Conservation (phyloP, 2,329 filamentous ascomycete genomes). For the Sodiomyces alkalinus region DNA sequence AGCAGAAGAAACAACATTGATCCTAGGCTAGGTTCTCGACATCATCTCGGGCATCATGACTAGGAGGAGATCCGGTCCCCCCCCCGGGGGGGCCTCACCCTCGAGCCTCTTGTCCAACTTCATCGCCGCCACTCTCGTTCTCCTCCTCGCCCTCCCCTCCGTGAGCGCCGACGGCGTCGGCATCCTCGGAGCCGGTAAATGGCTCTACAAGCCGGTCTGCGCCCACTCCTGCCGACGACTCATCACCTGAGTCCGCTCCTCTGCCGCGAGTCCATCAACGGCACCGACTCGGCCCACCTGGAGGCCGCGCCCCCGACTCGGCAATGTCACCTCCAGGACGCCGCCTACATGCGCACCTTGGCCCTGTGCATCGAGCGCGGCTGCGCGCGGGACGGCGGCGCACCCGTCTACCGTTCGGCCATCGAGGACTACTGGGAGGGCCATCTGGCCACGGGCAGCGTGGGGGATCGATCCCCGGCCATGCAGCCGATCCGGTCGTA, state of each 20-base stretch:
- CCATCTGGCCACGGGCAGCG: conserved; percentile 14
- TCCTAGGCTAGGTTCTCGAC: too few relatives aligned
- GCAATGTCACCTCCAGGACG: conserved; percentile 14
- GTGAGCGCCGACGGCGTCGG: conserved; percentile 11
- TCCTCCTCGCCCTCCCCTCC: not conserved
- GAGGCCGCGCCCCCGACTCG: conserved; percentile 6
- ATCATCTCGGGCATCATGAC: not conserved
- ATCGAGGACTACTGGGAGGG: conserved; percentile 15
- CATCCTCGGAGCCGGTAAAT: conserved; percentile 19
- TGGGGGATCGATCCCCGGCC: conserved; percentile 9
- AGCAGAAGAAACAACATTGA: too few relatives aligned
- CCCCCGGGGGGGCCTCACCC: not conserved
- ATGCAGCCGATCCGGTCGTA: conserved; percentile 14
- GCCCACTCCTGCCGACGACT: conserved; percentile 18
- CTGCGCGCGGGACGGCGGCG: conserved; percentile 10
- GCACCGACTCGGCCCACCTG: conserved; percentile 12
- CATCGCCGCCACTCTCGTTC: not conserved
- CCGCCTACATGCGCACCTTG: conserved; percentile 16
- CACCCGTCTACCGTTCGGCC: conserved; percentile 5
- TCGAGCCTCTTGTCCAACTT: not conserved
- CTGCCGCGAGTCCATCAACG: conserved; percentile 12
- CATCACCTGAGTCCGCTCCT: conserved; percentile 11
- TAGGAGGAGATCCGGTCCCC: not conserved
- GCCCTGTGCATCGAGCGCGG: conserved; percentile 18
- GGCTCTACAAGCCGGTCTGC: conserved; percentile 19